These are phyloP conservation scores for Lactarius sanguifluus DNA, from an alignment of 768 basidiomycete genomes.

Conservation along the genomic window DNA sequence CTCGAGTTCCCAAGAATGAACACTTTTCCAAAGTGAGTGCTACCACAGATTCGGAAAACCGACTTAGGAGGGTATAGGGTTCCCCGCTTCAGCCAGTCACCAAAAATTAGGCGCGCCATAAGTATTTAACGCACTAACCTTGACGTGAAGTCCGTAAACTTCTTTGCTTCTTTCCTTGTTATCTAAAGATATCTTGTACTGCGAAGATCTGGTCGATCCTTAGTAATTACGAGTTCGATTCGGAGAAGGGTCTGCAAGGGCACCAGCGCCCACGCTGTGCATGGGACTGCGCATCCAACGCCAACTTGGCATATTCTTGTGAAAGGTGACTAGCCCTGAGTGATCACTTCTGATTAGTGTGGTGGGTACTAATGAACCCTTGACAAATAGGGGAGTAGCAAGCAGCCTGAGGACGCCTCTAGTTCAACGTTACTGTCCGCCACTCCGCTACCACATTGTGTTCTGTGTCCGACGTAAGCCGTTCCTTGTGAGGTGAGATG, in stretches of 20 bases:
- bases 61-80: conserved; percentile 72
- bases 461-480: background rate
- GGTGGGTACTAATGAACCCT: background rate
- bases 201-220: conserved; percentile 97
- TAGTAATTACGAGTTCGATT: conserved; percentile 79
- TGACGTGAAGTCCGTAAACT: conserved; percentile 74
- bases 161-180: conserved; percentile 26
- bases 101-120: conserved; percentile 85
- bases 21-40: conserved; percentile 65
- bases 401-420: background rate
- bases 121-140: conserved; percentile 95
- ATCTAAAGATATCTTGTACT: conserved; percentile 76
- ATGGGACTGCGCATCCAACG: conserved; percentile 99
- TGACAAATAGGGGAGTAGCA: conserved; percentile 4
- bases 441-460: conserved; percentile 1
- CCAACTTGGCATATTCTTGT: conserved; percentile 96
- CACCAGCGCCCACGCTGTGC: conserved; percentile 90
- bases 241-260: conserved; percentile 84
- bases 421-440: background rate
- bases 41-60: conserved; percentile 87
- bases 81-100: conserved; percentile 91
- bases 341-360: background rate
- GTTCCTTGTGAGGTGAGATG: conserved; percentile 14
- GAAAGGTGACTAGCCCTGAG: conserved; percentile 49
- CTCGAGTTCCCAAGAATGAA: conserved; percentile 28